These are phyloP conservation scores for Luzula sylvatica DNA, from an alignment of 176 grass and related monocot genomes.

Conservation along the genomic window DNA sequence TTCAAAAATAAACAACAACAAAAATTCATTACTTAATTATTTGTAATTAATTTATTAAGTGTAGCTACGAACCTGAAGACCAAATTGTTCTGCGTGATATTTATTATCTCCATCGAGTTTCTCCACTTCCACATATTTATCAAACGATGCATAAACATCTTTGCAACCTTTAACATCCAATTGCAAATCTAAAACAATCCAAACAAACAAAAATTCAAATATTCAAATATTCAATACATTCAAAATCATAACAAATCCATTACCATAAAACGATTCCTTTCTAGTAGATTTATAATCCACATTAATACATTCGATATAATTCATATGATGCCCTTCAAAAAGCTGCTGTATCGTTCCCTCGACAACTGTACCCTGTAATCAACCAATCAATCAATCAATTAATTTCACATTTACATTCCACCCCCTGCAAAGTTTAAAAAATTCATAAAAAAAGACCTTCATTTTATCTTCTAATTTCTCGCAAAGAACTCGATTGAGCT, in stretches of 20 bases:
- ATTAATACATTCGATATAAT: conserved; percentile 97
- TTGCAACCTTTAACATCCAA: conserved; percentile 96
- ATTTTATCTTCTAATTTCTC: conserved; percentile 99
- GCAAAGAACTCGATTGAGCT: conserved; percentile 92
- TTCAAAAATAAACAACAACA: conserved; percentile 36
- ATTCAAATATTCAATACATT: neutral
- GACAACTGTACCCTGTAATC: conserved; percentile 98
- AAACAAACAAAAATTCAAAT: neutral
- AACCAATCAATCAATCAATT: no score
- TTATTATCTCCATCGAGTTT: conserved; percentile 93
- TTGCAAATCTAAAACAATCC: conserved; percentile 69
- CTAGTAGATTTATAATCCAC: conserved; percentile 97
- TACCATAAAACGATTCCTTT: conserved; percentile 97
- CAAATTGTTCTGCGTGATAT: conserved; percentile 88
- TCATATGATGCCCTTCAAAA: conserved; percentile 99
- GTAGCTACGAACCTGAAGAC: conserved; percentile 58
- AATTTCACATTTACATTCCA: no score
- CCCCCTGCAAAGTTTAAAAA: no score
- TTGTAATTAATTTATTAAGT: neutral
- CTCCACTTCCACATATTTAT: conserved; percentile 97
- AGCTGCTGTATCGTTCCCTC: conserved; percentile 96
- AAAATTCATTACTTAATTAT: neutral
- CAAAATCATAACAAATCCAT: conserved; percentile 19
- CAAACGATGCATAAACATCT: conserved; percentile 95
- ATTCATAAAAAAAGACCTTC: conserved; percentile 73